Evolutionary conservation across 768 basidiomycete species (phyloP), one percentile per base, ranked within the genome.

Genomic region (Vararia minispora): DNA sequence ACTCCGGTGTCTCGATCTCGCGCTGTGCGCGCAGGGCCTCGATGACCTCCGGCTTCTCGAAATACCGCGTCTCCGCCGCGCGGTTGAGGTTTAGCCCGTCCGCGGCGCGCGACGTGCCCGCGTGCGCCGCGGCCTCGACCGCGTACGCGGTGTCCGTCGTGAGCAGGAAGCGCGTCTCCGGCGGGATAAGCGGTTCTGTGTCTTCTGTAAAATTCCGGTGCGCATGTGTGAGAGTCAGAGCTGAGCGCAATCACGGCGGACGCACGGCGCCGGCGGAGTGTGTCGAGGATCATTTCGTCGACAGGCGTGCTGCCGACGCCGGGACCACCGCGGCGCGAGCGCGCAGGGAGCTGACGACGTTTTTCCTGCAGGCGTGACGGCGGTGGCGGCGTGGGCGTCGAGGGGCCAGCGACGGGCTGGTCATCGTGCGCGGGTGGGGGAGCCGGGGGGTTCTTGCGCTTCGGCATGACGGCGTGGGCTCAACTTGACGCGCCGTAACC

Each of bases 251-350:
- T n/a, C 36, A 10, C 21, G 14, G 39, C 33, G 36, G 26, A 70
- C 78, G 53, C 56, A 89, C 89, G 63, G 66, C 76, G 79, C 58
- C 75, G 74, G 60, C 76, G 75, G 51, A 81, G 70, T 45, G 79
- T 81, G 49, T 90, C 87, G 46, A 89, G 58, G 56, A 92, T 84
- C 75, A 87, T 78, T 39, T 76, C 50, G 63, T 92, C 89, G 13
- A 79, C 68, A 55, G 87, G 83, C 54, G 78, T 76, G 43, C 62
- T 79, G 40, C 88, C 85, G 35, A 85, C 73, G 25, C 84, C 85
- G 21, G 82, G 79, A 12, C 84, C 85, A 39, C 84, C 80, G 40
- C 88, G 73, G 49, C 85, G 69, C 40, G 81, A 72, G 50, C 89
- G 74, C 57, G 84, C 73, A 29, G 89, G 89, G 40, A 88, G n/a